Percentiles rank a stretch among this genome's conserved stretches.
phyloP scores from a whole-genome alignment of 306 rosid genomes.

The Rosa chinensis region DNA sequence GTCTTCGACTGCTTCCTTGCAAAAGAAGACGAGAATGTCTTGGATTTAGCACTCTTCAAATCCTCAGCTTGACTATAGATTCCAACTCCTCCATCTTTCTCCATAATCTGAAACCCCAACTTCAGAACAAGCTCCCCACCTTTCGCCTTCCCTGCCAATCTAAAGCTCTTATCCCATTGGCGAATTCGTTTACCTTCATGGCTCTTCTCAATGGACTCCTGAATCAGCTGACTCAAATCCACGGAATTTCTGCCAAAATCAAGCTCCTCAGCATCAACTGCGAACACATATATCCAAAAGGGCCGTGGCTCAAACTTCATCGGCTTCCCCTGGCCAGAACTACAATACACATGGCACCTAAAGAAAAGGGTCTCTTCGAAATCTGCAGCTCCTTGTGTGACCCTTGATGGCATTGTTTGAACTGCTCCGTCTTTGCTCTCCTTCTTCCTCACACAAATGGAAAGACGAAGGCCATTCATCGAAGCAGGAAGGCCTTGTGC shows the following conservation, averaged over 20 bases:
- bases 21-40: slow-evolving; percentile 40
- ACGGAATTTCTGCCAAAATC: slow-evolving; percentile 71
- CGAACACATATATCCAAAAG: slow-evolving; percentile 69
- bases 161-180: slow-evolving; percentile 80
- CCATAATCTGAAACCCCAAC: slow-evolving; percentile 93
- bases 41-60: slow-evolving; percentile 41
- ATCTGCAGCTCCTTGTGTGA: slow-evolving; percentile 88
- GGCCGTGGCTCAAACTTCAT: slow-evolving; percentile 82
- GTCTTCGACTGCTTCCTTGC: slow-evolving; percentile 82
- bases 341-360: slow-evolving; percentile 70
- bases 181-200: slow-evolving; percentile 64
- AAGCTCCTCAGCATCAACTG: slow-evolving; percentile 88
- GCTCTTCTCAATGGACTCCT: slow-evolving; percentile 69
- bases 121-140: slow-evolving; percentile 87
- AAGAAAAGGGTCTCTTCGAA: slow-evolving; percentile 93
- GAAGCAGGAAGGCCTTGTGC: slow-evolving; percentile 92
- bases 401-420: slow-evolving; percentile 93
- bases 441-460: slow-evolving; percentile 81
- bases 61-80: slow-evolving; percentile 58
- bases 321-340: slow-evolving; percentile 43
- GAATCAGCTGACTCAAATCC: slow-evolving; percentile 71
- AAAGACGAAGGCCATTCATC: slow-evolving; percentile 87
- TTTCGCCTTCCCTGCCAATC: slow-evolving; percentile 77
- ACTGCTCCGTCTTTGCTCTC: slow-evolving; percentile 94
- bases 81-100: slow-evolving; percentile 85